These are phyloP conservation scores for Solanum appendiculatum DNA, from an alignment of 257 asterid species.

Conservation along the genomic window DNA sequence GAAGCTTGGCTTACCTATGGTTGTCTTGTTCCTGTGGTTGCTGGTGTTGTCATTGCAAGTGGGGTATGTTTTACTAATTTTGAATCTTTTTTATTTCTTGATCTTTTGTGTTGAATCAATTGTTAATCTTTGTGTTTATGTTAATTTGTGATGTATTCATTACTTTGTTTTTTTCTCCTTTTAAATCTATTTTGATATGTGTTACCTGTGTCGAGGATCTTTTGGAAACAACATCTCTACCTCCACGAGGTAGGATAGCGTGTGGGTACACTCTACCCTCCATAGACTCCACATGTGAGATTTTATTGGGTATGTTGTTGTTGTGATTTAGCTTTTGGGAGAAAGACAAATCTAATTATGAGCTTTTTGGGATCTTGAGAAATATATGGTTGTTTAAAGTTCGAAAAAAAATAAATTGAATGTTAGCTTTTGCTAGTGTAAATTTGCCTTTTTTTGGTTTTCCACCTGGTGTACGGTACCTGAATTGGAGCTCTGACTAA, in stretches of 20 bases:
- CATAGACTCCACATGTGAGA: neutral
- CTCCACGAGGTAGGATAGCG: neutral
- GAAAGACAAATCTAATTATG: neutral
- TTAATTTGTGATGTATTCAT: neutral
- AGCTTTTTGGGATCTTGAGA: neutral
- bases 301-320: neutral
- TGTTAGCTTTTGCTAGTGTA: neutral
- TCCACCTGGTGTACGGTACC: neutral
- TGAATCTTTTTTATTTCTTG: neutral
- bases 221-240: neutral
- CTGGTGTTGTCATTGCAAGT: conserved; percentile 90
- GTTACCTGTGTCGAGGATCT: neutral
- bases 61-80: conserved; percentile 47
- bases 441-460: neutral
- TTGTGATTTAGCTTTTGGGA: neutral
- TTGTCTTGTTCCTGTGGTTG: conserved; percentile 83
- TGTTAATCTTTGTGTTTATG: neutral
- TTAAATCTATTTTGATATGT: neutral
- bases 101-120: neutral
- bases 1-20: conserved; percentile 81
- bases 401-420: neutral
- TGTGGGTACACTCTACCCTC: neutral
- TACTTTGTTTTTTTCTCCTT: neutral
- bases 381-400: neutral
- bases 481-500: neutral